Percentiles rank a stretch among this genome's conserved stretches.
These are phyloP conservation scores for Sedum album DNA, from an alignment of 164 flowering plant species.

Conservation along the genomic window DNA sequence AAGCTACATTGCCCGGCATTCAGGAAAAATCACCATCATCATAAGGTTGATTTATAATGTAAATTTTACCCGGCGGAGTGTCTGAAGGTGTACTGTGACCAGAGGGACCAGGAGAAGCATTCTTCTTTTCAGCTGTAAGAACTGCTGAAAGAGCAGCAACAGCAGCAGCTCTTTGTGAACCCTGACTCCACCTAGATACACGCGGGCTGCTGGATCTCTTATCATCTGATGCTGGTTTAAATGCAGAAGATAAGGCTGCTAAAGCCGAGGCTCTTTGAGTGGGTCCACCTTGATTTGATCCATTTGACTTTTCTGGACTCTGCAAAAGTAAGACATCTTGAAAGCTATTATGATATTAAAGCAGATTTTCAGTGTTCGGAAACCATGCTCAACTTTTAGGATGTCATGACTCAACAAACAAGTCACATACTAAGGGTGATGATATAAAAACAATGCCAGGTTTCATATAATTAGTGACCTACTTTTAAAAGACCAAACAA, in stretches of 20 bases:
- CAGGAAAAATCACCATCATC: neutral
- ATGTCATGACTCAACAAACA: too few species aligned
- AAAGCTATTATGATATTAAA: neutral
- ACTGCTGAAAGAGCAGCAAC: conserved; percentile 89
- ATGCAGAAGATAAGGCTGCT: conserved; percentile 83
- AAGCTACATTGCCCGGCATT: neutral
- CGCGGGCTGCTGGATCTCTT: conserved; percentile 32
- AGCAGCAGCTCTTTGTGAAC: conserved; percentile 98
- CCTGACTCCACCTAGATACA: conserved; percentile 35
- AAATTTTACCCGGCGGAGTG: conserved; percentile 37
- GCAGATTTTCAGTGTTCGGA: neutral
- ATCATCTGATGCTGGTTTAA: conserved; percentile 50
- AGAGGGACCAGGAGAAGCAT: conserved; percentile 45
- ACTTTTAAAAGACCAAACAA: too few species aligned
- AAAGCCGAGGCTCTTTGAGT: conserved; percentile 94
- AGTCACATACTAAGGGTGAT: too few species aligned
- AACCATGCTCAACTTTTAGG: neutral
- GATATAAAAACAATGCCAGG: too few species aligned
- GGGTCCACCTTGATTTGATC: conserved; percentile 68
- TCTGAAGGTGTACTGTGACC: conserved; percentile 37
- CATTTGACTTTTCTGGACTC: conserved; percentile 54
- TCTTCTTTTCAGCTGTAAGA: conserved; percentile 79
- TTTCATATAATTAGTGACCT: too few species aligned
- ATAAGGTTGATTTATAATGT: neutral
- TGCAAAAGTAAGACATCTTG: conserved; percentile 12